Evolutionary conservation across 352 stramenopile genomes (phyloP), one percentile per base, ranked within the genome.

Genomic region (Thraustochytrium sp.): DNA sequence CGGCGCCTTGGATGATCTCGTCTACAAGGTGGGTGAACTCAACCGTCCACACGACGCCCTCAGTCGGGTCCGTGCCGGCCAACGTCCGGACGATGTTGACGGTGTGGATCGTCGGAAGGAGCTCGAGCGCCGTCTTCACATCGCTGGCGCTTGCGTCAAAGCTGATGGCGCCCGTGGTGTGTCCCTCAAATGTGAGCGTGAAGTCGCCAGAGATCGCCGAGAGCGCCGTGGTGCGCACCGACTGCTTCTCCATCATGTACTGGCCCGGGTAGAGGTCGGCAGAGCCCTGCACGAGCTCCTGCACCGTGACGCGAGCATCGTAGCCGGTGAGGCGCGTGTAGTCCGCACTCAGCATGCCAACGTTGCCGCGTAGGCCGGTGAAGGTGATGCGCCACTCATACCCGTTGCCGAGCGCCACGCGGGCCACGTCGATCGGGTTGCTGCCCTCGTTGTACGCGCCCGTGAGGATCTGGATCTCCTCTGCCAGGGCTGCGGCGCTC

Each of bases 11-110:
- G 75, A 95, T 89, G 77, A 96, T 92, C 86, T 97, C 93, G 34
- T 96, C 92, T 44, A 89, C 87, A 29, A 97, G 86, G 59, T 98
- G 94, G 0, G 94, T 96, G 73, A 98, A 97, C 21, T 93, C 97
- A 4, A 98, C 90, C 34, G 92, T 94, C 94, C 94, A 98, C 5
- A 92, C 93, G n/a, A 80, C 68, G 2, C 68, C 68, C 31, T 75
- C 23, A 0, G 59, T 72, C 36, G 34, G 9, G 26, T 72, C 59
- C 13, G 13, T 72, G 23, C 26, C 59, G 31, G 31, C 21, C 0
- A 77, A 21, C 5, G 48, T 64, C 18, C 61, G 55, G 5, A 46
- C 26, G 21, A 98, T 94, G 40, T 97, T 91, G 2, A 97, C 93
- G 49, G 91, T 96, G 61, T 92, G 91, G 23, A 97, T 89, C 26